phyloP scores from a whole-genome alignment of 2,329 filamentous ascomycete genomes.

The Aspergillus quadrilineatus region DNA sequence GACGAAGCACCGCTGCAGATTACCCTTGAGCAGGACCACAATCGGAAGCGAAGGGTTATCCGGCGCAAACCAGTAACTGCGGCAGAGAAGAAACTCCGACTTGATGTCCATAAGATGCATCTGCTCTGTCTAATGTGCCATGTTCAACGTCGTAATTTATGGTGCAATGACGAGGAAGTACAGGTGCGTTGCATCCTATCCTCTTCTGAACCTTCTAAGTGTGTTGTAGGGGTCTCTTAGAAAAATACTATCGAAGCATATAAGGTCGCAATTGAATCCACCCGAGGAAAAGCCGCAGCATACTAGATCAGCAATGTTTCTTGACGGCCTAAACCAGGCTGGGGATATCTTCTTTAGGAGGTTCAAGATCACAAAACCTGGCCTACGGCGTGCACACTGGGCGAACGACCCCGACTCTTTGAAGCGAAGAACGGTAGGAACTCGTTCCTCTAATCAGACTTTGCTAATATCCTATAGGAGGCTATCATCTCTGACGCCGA shows the following conservation, averaged over 20 bases:
- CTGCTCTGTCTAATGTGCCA: constrained; percentile 79
- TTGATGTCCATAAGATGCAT: constrained; percentile 84
- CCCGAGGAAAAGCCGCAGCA: constrained; percentile 68
- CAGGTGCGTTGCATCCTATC: constrained; percentile 49
- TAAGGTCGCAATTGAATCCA: constrained; percentile 67
- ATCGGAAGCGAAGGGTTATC: constrained; percentile 23
- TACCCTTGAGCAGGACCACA: constrained; percentile 36
- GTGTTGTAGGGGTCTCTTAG: constrained; percentile 50
- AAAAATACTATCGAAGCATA: constrained; percentile 64
- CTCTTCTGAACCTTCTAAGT: background rate
- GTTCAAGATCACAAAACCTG: constrained; percentile 70
- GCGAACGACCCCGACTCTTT: constrained; percentile 64
- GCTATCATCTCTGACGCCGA: constrained; percentile 64
- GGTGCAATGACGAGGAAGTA: constrained; percentile 76
- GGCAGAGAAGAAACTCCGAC: constrained; percentile 59
- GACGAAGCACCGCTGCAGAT: constrained; percentile 35
- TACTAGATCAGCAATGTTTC: constrained; percentile 70
- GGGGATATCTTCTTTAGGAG: constrained; percentile 65
- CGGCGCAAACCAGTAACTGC: constrained; percentile 55
- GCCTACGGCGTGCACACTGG: constrained; percentile 72
- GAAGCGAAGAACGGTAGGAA: constrained; percentile 50
- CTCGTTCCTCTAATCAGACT: constrained; percentile 15
- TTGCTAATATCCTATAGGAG: constrained; percentile 44
- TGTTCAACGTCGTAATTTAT: constrained; percentile 73
- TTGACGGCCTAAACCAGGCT: constrained; percentile 72